Evolutionary conservation across 257 asterid species (phyloP).

Genomic region (Thymus quinquecostatus): DNA sequence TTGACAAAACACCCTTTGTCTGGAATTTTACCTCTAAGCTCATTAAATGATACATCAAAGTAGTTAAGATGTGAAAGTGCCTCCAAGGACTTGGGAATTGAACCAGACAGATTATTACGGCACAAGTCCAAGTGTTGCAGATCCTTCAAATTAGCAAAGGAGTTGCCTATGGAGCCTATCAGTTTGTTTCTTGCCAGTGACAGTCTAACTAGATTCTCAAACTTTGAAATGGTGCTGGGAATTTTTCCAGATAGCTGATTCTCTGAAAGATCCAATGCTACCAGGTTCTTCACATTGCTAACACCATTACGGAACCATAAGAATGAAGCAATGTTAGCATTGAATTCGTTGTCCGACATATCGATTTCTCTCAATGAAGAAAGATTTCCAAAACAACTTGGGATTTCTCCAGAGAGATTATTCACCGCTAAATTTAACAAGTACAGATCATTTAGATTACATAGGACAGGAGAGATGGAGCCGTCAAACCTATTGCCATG

Average conservation of each 20-base stretch:
- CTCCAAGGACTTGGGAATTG: conserved; percentile 12
- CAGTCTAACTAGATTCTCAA: neutral
- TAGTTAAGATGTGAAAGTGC: neutral
- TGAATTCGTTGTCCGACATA: neutral
- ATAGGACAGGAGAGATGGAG: neutral
- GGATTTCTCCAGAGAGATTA: neutral
- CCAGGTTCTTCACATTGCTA: conserved; percentile 5
- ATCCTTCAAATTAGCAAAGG: neutral
- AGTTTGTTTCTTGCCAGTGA: conserved; percentile 9
- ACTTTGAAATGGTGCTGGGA: neutral
- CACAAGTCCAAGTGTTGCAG: conserved; percentile 4
- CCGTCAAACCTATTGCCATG: conserved; percentile 2
- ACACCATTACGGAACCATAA: neutral
- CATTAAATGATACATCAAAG: conserved; percentile 1
- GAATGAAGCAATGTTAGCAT: neutral
- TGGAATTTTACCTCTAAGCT: conserved; percentile 8
- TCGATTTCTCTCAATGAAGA: neutral
- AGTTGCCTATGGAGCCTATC: neutral
- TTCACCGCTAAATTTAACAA: neutral
- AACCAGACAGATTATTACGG: conserved; percentile 5
- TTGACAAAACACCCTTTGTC: conserved; percentile 14
- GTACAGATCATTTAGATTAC: neutral
- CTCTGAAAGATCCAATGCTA: neutral
- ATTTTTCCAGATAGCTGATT: neutral
- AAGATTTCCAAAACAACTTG: neutral